Evolutionary conservation across 176 grass and related monocot species (phyloP), one percentile per base, ranked within the genome.

Genomic region (Oryza glaberrima): DNA sequence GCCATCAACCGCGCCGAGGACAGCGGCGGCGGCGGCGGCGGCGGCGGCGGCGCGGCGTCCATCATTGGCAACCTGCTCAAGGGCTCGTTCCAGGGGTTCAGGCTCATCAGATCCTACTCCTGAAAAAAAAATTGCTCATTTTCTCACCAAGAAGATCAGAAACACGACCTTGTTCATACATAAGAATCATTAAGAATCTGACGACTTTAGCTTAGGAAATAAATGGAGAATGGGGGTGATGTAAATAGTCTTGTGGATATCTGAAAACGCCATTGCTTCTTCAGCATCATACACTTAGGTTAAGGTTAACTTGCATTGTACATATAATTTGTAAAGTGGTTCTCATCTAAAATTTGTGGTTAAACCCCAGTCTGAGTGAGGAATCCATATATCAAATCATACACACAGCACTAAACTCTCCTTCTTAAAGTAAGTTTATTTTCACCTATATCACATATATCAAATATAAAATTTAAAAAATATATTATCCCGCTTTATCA

Each of bases 21-120:
- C 15, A 23, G 45, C 40, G 3, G 67, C 26, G 80, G 54, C 16
- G 32, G 34, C 35, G 56, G 45, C 40, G 3, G 67, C 26, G 80
- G 54, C 16, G 32, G 34, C 35, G 56, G 58, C 9, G 58, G 58
- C 58, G 81, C 79, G 0, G 75, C 44, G 25, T 75, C 69, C 38
- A 69, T 85, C 14, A 47, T 91, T 0, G 16, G 68, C 19, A 85
- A 25, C 61, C 78, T 88, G 54, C 45, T 88, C 34, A 91, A 85
- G 82, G 75, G 89, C 61, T 83, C 86, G 1, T 83, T 88, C 16
- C 68, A 88, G 67, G 68, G 81, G 11, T 65, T 88, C 45, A 83
- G 81, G 23, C 47, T 88, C 3, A 35, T 74, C 81, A 58, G 81
- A 34, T 84, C 86, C 5, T 45, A 82, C 48, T 82, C 68, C 2